These are phyloP conservation scores for Dalechampia spathulata DNA, from an alignment of 441 rosid genomes.

Conservation along the genomic window DNA sequence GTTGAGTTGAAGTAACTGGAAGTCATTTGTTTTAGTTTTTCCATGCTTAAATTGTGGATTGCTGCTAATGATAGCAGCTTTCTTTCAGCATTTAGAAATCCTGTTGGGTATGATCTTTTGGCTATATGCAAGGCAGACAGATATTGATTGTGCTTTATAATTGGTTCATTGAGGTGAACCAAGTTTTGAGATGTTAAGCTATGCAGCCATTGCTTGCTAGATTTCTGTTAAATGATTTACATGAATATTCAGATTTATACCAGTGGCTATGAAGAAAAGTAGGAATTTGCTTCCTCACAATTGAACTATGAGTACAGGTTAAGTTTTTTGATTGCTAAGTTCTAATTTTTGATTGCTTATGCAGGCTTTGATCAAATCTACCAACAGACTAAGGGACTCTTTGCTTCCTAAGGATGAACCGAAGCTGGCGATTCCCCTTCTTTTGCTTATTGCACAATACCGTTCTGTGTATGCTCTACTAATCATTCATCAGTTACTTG, in stretches of 20 bases:
- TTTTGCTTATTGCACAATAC: slow-evolving; percentile 94
- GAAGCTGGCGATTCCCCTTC: slow-evolving; percentile 86
- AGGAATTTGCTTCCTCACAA: not conserved
- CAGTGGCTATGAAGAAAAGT: not conserved
- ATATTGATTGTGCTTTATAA: too few species aligned
- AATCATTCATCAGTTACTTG: slow-evolving; percentile 4
- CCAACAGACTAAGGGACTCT: slow-evolving; percentile 89
- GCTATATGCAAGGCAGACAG: too few species aligned
- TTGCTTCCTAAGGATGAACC: slow-evolving; percentile 97
- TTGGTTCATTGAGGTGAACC: too few species aligned
- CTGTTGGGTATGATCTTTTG: too few species aligned
- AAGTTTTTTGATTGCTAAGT: not conserved
- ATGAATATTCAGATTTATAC: too few species aligned
- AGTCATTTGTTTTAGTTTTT: too few species aligned
- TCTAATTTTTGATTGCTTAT: slow-evolving; percentile 8
- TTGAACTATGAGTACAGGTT: not conserved
- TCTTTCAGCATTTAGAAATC: too few species aligned
- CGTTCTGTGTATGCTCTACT: slow-evolving; percentile 81
- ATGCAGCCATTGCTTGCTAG: not conserved
- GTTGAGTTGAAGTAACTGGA: too few species aligned
- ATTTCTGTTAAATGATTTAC: too few species aligned
- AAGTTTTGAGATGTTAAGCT: not conserved
- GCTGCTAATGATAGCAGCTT: too few species aligned
- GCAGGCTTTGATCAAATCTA: slow-evolving; percentile 96
- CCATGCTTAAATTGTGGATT: too few species aligned